Evolutionary conservation across 2,329 filamentous ascomycete species (phyloP), one percentile per base, ranked within the genome.

Genomic region (Colletotrichum limetticola): DNA sequence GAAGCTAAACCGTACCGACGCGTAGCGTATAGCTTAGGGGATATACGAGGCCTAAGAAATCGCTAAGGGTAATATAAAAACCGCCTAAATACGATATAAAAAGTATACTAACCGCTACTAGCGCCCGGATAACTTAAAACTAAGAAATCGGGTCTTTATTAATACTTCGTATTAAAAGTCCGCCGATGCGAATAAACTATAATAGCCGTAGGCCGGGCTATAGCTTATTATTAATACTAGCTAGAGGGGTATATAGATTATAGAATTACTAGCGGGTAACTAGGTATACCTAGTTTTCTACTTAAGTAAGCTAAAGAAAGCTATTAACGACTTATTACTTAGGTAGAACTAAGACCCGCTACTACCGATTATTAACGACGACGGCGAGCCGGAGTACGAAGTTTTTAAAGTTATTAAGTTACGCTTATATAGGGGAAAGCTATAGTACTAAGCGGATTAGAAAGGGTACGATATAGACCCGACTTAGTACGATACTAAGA

Each of bases 1-100:
- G 1, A 30, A 30, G 0, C 6, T 30, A 8, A 30, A 28, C 0
- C 0, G 0, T 28, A 28, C 0, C 1, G 2, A 30, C 0, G 1
- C 5, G 5, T 28, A 30, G 7, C 0, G 0, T 8, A 30, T 30
- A 30, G 2, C 28, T 2, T 8, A 30, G 1, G 1, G 7, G 0
- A 30, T 30, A 8, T 30, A 30, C 0, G 0, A 30, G 7, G 28
- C 28, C 1, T 30, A 30, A 0, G 28, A 30, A 0, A 30, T 2
- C 2, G 2, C 0, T 30, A 30, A 0, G 7, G 1, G 1, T 30
- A 30, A 30, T 30, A 30, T 30, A 30, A 8, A 30, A 2, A 1
- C 2, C 8, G 8, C 0, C 9, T 30, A 30, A 9, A 2, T 8
- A 8, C 0, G 0, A 30, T 30, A 30, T 30, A 8, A 30, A 2